A percentile compares a stretch with the other conserved stretches of the same genome.
phyloP scores from a whole-genome alignment of 2,329 filamentous ascomycete species.

The Curvularia verruculosa region DNA sequence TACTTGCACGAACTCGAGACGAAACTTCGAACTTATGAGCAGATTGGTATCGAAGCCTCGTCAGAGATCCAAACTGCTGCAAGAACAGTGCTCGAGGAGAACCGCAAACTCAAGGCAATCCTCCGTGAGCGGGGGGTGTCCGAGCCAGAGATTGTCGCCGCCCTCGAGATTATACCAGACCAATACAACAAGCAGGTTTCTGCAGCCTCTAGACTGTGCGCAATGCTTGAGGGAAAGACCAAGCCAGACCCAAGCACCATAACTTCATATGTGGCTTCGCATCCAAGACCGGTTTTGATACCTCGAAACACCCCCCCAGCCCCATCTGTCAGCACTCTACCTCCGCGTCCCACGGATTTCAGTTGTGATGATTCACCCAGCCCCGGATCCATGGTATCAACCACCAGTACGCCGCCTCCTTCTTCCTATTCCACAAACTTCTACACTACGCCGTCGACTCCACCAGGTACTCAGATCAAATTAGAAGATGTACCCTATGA shows the following conservation, averaged over 20 bases:
- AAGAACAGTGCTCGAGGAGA: conserved; percentile 71
- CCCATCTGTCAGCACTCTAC: conserved; percentile 31
- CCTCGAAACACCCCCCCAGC: conserved; percentile 28
- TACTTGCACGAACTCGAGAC: conserved; percentile 73
- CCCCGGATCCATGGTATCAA: conserved; percentile 42
- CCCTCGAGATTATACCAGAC: conserved; percentile 33
- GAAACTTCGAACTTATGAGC: conserved; percentile 67
- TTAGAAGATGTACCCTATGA: conserved; percentile 32
- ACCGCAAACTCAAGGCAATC: conserved; percentile 66
- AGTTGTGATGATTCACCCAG: conserved; percentile 39
- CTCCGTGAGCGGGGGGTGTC: conserved; percentile 64
- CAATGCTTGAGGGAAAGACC: conserved; percentile 42
- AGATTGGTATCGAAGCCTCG: conserved; percentile 69
- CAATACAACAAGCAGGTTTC: conserved; percentile 38
- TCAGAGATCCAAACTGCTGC: conserved; percentile 75
- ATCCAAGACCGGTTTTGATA: conserved; percentile 21
- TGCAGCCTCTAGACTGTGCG: conserved; percentile 33
- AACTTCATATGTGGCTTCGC: conserved; percentile 24
- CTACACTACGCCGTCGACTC: conserved; percentile 27
- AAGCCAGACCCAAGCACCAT: conserved; percentile 29
- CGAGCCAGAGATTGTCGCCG: conserved; percentile 58
- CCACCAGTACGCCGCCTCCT: conserved; percentile 40
- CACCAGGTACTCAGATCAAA: conserved; percentile 32
- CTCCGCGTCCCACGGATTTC: conserved; percentile 28
- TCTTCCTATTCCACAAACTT: conserved; percentile 29